Percentiles rank a stretch among this genome's conserved stretches.
These are phyloP conservation scores for Ensete ventricosum DNA, from an alignment of 176 grass and related monocot species.

Conservation along the genomic window DNA sequence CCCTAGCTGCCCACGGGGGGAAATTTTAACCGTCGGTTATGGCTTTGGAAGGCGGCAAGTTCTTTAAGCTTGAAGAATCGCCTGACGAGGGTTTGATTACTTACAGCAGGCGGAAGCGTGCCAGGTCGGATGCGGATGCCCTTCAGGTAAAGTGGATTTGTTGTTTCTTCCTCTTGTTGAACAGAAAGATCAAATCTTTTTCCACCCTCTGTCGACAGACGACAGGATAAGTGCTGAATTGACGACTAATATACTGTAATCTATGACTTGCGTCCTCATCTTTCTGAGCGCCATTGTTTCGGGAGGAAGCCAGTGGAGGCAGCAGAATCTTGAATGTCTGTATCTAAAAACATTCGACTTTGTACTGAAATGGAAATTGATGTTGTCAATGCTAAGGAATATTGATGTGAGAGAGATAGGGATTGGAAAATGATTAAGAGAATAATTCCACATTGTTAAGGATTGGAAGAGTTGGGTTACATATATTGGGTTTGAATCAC, in stretches of 20 bases:
- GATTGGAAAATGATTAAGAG: no score
- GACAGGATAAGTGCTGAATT: no score
- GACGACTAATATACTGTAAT: background rate
- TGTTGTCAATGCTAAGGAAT: no score
- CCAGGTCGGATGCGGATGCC: background rate
- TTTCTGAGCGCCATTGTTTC: background rate
- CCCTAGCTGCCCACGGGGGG: conserved; percentile 13
- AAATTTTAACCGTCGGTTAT: conserved; percentile 3
- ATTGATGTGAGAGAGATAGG: no score
- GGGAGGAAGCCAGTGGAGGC: no score
- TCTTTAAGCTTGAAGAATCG: conserved; percentile 9
- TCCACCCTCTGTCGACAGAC: background rate
- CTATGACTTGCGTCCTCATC: background rate
- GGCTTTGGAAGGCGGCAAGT: background rate
- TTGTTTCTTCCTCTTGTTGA: background rate
- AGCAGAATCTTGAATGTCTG: no score
- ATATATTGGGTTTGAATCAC: no score
- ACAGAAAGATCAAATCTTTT: background rate
- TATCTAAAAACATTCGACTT: no score
- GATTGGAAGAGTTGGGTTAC: no score
- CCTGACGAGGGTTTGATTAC: conserved; percentile 19
- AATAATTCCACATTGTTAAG: no score
- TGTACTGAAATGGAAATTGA: no score
- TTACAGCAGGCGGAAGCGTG: conserved; percentile 26
- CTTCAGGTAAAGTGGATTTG: background rate